Conservation (phyloP, 192 early-diverging fungal genomes). For the Gonapodya prolifera region DNA sequence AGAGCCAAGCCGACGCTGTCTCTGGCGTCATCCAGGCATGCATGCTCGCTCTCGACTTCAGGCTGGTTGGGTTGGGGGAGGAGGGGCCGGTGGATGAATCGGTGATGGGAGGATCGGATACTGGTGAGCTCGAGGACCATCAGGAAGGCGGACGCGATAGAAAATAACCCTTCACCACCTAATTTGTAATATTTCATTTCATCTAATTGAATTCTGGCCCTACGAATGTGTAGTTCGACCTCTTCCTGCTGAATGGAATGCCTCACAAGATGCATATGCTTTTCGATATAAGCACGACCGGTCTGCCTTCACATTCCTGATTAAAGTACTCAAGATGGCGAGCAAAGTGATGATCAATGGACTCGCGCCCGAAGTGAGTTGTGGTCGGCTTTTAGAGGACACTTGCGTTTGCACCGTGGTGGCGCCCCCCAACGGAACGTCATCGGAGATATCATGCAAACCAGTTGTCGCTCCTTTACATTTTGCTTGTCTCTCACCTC, state of each 20-base stretch:
- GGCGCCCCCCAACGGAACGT: too few species aligned
- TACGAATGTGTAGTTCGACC: slow-evolving; percentile 16
- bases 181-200: too few species aligned
- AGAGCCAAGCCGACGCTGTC: slow-evolving; percentile 30
- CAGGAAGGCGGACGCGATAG: neutral
- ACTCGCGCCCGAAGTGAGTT: slow-evolving; percentile 45
- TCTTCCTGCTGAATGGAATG: slow-evolving; percentile 46
- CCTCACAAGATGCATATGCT: slow-evolving; percentile 34
- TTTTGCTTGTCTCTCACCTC: neutral
- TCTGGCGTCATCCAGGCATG: slow-evolving; percentile 38
- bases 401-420: neutral
- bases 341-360: slow-evolving; percentile 51
- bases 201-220: too few species aligned
- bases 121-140: neutral
- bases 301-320: slow-evolving; percentile 49
- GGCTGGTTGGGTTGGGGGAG: slow-evolving; percentile 47
- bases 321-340: slow-evolving; percentile 53
- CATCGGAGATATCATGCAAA: too few species aligned
- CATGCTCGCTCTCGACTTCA: slow-evolving; percentile 49
- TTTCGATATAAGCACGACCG: slow-evolving; percentile 53
- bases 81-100: slow-evolving; percentile 15
- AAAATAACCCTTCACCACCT: neutral
- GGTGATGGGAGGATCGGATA: neutral
- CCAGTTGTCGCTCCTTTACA: too few species aligned
- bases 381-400: neutral